Conservation (phyloP, 2,329 filamentous ascomycete species). For the Botrytis fragariae region DNA sequence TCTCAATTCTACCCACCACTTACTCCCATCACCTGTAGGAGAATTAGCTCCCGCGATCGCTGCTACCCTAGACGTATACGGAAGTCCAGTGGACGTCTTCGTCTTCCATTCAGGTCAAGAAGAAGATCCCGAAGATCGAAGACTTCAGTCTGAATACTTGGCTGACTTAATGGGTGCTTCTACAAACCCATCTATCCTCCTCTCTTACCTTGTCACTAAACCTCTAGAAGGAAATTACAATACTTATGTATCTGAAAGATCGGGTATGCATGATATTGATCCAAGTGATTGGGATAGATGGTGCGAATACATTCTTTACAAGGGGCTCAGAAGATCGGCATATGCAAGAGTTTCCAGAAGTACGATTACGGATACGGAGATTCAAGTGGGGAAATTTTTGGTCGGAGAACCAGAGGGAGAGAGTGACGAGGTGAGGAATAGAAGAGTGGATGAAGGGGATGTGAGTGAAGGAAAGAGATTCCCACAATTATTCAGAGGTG, state of each 20-base stretch:
- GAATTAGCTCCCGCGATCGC: slow-evolving; percentile 95
- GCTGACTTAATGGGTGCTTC: slow-evolving; percentile 83
- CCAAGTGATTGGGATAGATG: slow-evolving; percentile 91
- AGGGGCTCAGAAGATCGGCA: slow-evolving; percentile 77
- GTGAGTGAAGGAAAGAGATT: slow-evolving; percentile 79
- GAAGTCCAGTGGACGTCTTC: slow-evolving; percentile 84
- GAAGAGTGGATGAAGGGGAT: slow-evolving; percentile 63
- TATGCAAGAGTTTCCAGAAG: slow-evolving; percentile 87
- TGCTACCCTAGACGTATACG: slow-evolving; percentile 93
- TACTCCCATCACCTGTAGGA: slow-evolving; percentile 88
- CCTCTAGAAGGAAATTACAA: slow-evolving; percentile 94
- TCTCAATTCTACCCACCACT: slow-evolving; percentile 91
- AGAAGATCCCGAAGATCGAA: slow-evolving; percentile 88
- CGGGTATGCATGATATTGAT: slow-evolving; percentile 95
- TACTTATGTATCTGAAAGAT: slow-evolving; percentile 81
- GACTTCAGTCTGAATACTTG: slow-evolving; percentile 83
- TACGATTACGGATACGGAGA: slow-evolving; percentile 94
- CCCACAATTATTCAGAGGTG: slow-evolving; percentile 76
- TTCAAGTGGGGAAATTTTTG: slow-evolving; percentile 94
- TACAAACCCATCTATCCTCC: slow-evolving; percentile 74
- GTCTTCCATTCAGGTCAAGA: slow-evolving; percentile 99
- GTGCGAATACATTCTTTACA: slow-evolving; percentile 99
- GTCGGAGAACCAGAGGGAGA: slow-evolving; percentile 70
- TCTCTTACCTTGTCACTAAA: slow-evolving; percentile 90
- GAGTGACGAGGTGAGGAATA: slow-evolving; percentile 54